These are phyloP conservation scores for Trichoderma sp. DNA, from an alignment of 2,329 filamentous ascomycete species.

Conservation along the genomic window DNA sequence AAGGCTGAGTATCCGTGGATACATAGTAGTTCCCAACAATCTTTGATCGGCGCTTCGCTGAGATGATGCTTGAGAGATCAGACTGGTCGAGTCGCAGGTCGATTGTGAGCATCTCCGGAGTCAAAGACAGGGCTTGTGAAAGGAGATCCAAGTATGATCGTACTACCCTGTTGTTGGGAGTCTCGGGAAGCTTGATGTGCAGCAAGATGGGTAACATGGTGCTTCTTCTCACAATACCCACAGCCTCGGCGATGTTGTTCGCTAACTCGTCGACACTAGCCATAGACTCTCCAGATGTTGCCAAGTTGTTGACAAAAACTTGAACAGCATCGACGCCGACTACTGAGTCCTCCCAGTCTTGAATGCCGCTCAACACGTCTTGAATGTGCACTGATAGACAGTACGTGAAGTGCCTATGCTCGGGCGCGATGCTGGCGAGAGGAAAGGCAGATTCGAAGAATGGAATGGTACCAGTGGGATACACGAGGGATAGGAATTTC, in stretches of 20 bases:
- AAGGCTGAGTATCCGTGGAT: conserved; percentile 19
- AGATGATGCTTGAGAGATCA: conserved; percentile 1
- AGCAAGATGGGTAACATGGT: conserved; percentile 14
- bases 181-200: conserved; percentile 14
- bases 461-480: conserved; percentile 8
- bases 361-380: conserved; percentile 6
- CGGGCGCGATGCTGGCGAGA: conserved; percentile 20
- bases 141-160: conserved; percentile 16
- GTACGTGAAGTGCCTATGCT: conserved; percentile 16
- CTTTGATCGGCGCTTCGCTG: conserved; percentile 12
- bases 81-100: conserved; percentile 9
- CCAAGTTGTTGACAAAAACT: conserved; percentile 12
- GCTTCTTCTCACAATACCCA: conserved; percentile 19
- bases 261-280: neutral
- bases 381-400: conserved; percentile 11
- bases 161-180: conserved; percentile 1
- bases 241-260: conserved; percentile 8
- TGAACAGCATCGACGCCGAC: conserved; percentile 18
- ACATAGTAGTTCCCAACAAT: conserved; percentile 18
- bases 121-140: conserved; percentile 5
- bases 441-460: conserved; percentile 25
- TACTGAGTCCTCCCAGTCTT: conserved; percentile 4
- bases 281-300: neutral
- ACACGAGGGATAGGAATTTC: conserved; percentile 13
- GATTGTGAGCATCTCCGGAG: conserved; percentile 21